phyloP scores from a whole-genome alignment of 2,329 filamentous ascomycete species.

The Trichoderma breve region DNA sequence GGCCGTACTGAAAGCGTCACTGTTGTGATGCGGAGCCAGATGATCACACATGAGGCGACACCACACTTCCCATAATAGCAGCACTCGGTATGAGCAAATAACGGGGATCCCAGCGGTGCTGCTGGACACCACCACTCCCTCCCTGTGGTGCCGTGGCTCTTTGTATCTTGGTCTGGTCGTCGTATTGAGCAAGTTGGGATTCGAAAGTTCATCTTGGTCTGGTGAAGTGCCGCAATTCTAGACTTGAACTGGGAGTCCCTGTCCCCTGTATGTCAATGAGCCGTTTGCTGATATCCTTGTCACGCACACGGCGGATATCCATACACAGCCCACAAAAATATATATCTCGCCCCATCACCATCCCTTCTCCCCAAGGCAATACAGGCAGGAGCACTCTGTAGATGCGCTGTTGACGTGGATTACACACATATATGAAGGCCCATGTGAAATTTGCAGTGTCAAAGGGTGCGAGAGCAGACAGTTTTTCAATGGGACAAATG shows the following conservation, averaged over 20 bases:
- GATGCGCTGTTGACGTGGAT: not conserved
- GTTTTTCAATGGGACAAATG: not conserved
- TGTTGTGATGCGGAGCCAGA: constrained; percentile 15
- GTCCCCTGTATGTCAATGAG: not conserved
- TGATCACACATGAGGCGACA: constrained; percentile 12
- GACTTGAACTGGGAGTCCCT: constrained; percentile 1
- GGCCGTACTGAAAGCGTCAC: constrained; percentile 7
- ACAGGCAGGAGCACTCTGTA: not conserved
- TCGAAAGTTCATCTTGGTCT: not conserved
- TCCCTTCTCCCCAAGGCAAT: not conserved
- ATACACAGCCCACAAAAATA: constrained; percentile 1
- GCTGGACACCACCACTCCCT: not conserved
- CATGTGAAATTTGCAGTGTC: not conserved
- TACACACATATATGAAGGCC: not conserved
- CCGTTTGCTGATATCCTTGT: constrained; percentile 10
- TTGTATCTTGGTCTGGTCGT: not conserved
- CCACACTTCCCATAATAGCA: not conserved
- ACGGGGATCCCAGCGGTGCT: not conserved
- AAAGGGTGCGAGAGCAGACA: not conserved
- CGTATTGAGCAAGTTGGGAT: not conserved
- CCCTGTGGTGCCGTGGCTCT: not conserved
- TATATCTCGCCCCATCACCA: constrained; percentile 7
- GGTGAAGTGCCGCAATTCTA: not conserved
- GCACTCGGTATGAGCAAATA: not conserved
- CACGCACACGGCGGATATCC: constrained; percentile 1